These are phyloP conservation scores for Sordariomycetes sp. DNA, from an alignment of 2,329 filamentous ascomycete species.

Conservation along the genomic window DNA sequence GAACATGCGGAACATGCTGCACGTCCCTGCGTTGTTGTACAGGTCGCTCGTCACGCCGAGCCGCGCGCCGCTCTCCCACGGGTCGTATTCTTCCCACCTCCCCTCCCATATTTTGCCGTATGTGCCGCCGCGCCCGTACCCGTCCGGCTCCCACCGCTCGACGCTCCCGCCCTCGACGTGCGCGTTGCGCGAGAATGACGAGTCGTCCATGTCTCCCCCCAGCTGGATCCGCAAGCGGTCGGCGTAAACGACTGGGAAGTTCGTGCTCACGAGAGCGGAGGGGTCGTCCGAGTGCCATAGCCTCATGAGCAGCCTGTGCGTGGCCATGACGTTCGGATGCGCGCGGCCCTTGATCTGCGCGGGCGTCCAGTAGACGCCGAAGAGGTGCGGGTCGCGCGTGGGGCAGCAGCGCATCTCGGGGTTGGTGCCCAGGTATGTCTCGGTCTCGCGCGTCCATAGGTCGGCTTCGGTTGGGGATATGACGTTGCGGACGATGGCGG, in stretches of 20 bases:
- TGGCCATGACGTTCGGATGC: constrained; percentile 24
- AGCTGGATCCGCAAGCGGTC: constrained; percentile 43
- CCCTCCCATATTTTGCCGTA: constrained; percentile 59
- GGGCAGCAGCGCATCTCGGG: constrained; percentile 19
- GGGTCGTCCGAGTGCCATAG: constrained; percentile 41
- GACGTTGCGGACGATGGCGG: constrained; percentile 20
- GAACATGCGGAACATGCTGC: constrained; percentile 66
- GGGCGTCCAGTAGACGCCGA: constrained; percentile 28
- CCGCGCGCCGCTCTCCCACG: constrained; percentile 60
- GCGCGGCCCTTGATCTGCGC: constrained; percentile 26
- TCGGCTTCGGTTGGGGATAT: constrained; percentile 15
- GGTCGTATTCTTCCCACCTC: constrained; percentile 64
- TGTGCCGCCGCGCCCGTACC: constrained; percentile 42
- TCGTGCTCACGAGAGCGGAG: constrained; percentile 27
- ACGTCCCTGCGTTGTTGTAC: constrained; percentile 63
- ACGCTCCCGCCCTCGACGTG: constrained; percentile 55
- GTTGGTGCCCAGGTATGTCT: constrained; percentile 42
- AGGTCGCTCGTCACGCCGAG: constrained; percentile 55
- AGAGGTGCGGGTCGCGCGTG: constrained; percentile 18
- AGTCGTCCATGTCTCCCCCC: constrained; percentile 31
- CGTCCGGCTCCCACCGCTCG: constrained; percentile 55
- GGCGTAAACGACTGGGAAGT: constrained; percentile 46
- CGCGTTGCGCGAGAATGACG: constrained; percentile 43
- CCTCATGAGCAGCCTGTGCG: constrained; percentile 35
- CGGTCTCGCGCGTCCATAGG: constrained; percentile 39